phyloP scores from a whole-genome alignment of 2,329 filamentous ascomycete genomes.

The Camptophora hylomeconis region DNA sequence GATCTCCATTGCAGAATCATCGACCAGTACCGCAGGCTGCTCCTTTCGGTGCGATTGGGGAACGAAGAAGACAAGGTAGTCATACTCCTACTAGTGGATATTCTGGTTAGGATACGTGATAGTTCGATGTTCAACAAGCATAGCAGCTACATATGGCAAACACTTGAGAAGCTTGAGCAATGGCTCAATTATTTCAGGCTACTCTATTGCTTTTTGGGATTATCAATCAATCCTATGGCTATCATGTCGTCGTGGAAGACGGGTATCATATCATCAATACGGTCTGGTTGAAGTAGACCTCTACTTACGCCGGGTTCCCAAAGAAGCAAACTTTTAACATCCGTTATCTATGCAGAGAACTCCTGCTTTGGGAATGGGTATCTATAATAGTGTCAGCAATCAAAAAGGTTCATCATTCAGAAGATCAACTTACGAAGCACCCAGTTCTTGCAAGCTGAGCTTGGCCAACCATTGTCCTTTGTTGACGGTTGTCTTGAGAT shows the following conservation, averaged over 20 bases:
- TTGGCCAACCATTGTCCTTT: constrained; percentile 95
- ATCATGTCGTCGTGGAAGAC: constrained; percentile 16
- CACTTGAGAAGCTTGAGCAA: no score
- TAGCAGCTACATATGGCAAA: no score
- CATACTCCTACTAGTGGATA: constrained; percentile 35
- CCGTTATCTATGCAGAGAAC: constrained; percentile 44
- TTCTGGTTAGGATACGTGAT: constrained; percentile 24
- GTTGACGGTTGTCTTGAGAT: constrained; percentile 65
- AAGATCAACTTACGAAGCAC: constrained; percentile 62
- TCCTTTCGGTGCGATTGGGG: constrained; percentile 28
- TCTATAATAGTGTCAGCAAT: constrained; percentile 29
- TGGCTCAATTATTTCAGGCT: no score
- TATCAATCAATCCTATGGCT: background rate
- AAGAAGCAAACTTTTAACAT: no score
- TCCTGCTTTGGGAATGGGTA: constrained; percentile 73
- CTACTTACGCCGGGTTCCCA: no score
- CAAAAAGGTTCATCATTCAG: constrained; percentile 6
- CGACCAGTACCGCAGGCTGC: constrained; percentile 7
- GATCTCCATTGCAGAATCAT: no score
- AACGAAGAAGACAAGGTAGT: constrained; percentile 16
- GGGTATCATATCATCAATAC: constrained; percentile 9
- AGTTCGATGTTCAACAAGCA: no score
- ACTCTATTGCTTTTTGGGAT: background rate
- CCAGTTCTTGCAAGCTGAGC: constrained; percentile 86
- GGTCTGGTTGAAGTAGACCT: constrained; percentile 17